A percentile compares a stretch with the other conserved stretches of the same genome.
phyloP scores from a whole-genome alignment of 495 filamentous ascomycete species.

The Paragyromitra xinjiangensis region DNA sequence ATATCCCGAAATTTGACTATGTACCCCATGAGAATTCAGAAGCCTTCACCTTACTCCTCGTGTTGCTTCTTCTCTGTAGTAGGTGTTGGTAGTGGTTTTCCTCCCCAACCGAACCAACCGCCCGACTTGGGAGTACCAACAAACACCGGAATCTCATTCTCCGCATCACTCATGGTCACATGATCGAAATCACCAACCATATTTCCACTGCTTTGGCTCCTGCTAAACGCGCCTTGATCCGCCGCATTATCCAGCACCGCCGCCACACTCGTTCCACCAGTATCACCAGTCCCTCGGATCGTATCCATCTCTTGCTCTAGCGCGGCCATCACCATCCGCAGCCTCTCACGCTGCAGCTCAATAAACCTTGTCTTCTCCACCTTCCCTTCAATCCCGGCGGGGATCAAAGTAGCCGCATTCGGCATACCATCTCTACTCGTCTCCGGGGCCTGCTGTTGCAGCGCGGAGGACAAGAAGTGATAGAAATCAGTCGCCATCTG shows the following conservation, averaged over 20 bases:
- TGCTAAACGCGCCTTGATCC: constrained; percentile 39
- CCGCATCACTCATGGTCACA: constrained; percentile 53
- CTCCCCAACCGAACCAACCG: constrained; percentile 52
- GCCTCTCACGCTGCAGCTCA: constrained; percentile 53
- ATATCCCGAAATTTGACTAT: constrained; percentile 27
- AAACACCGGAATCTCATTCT: constrained; percentile 38
- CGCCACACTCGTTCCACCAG: constrained; percentile 49
- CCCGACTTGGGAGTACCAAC: constrained; percentile 45
- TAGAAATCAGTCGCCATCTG: constrained; percentile 72
- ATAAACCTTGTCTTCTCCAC: constrained; percentile 54
- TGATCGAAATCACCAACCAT: constrained; percentile 56
- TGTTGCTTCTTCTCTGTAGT: constrained; percentile 43
- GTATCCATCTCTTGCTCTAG: constrained; percentile 55
- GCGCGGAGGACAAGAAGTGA: constrained; percentile 74
- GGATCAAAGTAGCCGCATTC: constrained; percentile 44
- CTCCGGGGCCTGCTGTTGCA: constrained; percentile 50
- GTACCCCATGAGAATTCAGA: constrained; percentile 7
- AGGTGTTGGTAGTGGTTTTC: constrained; percentile 38
- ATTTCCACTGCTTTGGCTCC: constrained; percentile 52
- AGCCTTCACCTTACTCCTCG: constrained; percentile 18
- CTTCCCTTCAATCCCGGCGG: constrained; percentile 49
- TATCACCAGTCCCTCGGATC: constrained; percentile 44
- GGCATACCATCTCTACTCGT: constrained; percentile 30
- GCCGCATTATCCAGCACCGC: constrained; percentile 48
- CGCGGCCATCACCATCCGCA: constrained; percentile 54